Percentiles rank a stretch among this genome's conserved stretches.
Evolutionary conservation across 768 basidiomycete genomes (phyloP).

Genomic region (Leccinum subtestaceum): DNA sequence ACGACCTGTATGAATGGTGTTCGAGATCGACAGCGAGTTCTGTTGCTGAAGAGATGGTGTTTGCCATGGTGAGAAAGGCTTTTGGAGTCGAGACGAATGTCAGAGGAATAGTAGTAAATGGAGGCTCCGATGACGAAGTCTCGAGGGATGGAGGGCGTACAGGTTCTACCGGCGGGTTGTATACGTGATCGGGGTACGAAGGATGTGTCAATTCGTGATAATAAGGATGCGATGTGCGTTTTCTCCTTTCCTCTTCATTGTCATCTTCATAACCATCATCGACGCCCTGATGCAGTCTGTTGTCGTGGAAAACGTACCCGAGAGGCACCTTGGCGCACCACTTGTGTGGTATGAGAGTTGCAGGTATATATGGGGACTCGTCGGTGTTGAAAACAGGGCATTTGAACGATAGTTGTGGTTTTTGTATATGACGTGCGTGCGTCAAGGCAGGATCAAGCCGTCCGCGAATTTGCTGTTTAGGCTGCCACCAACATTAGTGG

Average conservation of each 20-base stretch:
- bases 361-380: constrained; percentile 60
- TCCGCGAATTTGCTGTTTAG: constrained; percentile 37
- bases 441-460: constrained; percentile 60
- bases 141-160: constrained; percentile 58
- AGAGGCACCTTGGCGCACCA: constrained; percentile 82
- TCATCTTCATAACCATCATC: constrained; percentile 13
- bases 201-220: constrained; percentile 79
- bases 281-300: constrained; percentile 21
- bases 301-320: constrained; percentile 52
- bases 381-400: constrained; percentile 55
- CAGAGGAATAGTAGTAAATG: constrained; percentile 39
- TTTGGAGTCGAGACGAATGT: constrained; percentile 64
- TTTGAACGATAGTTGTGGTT: constrained; percentile 80
- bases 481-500: constrained; percentile 24
- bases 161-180: constrained; percentile 47
- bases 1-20: constrained; percentile 86
- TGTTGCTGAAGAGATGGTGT: constrained; percentile 54
- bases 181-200: constrained; percentile 68
- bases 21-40: constrained; percentile 96
- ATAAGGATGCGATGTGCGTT: constrained; percentile 66
- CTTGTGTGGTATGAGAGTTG: constrained; percentile 58
- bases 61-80: constrained; percentile 61
- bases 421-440: constrained; percentile 71
- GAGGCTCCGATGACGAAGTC: constrained; percentile 35
- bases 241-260: constrained; percentile 20